Percentiles rank a stretch among this genome's conserved stretches.
Conservation (phyloP, 345 rosid species). For the Populus tremula region DNA sequence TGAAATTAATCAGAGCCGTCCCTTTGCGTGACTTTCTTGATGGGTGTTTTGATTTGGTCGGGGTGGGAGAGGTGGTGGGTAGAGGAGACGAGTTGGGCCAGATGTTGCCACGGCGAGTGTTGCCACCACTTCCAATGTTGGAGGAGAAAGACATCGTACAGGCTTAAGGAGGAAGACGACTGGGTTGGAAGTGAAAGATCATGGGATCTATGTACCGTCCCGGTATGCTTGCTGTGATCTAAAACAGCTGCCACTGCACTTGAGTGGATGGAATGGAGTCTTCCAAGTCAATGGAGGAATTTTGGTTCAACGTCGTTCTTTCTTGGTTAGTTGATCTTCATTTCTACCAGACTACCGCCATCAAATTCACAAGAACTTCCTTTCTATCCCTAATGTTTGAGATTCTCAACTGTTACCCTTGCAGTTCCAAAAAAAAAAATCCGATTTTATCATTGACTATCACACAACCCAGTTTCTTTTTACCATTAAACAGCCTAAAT, state of each 20-base stretch:
- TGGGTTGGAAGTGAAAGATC: neutral
- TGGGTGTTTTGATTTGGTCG: slow-evolving; percentile 48
- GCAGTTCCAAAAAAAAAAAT: no score
- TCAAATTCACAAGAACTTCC: no score
- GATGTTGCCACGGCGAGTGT: slow-evolving; percentile 57
- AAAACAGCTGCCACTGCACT: neutral
- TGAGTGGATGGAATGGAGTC: neutral
- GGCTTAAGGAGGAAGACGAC: neutral
- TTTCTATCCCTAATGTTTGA: no score
- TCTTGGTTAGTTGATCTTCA: no score
- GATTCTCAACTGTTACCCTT: no score
- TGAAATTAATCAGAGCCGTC: slow-evolving; percentile 54
- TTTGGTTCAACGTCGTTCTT: neutral
- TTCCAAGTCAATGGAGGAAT: neutral
- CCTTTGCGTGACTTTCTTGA: slow-evolving; percentile 68
- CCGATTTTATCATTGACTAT: no score
- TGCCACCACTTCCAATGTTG: slow-evolving; percentile 38
- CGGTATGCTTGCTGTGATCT: neutral
- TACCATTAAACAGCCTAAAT: no score
- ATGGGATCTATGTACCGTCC: neutral
- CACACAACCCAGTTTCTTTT: no score
- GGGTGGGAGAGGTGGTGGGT: slow-evolving; percentile 39
- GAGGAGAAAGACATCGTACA: slow-evolving; percentile 67
- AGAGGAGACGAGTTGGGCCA: slow-evolving; percentile 50
- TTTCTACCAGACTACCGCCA: no score